Evolutionary conservation across 352 stramenopile species (phyloP).

Genomic region (Pythium guiyangense): DNA sequence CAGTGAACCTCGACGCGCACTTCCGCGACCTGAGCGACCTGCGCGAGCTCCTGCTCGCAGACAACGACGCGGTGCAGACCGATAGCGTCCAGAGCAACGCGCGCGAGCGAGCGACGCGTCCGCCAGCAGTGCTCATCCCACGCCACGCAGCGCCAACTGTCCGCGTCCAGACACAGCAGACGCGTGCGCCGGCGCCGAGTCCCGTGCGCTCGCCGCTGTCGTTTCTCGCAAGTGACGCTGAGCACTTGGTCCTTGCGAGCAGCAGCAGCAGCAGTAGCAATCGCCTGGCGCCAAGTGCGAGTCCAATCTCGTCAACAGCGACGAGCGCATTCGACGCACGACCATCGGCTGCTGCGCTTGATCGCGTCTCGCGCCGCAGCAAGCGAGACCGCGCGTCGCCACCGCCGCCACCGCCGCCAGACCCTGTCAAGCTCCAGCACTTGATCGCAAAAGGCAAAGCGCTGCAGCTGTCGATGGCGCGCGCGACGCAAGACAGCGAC

Average conservation of each 20-base stretch:
- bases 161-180: not conserved
- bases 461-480: conserved; percentile 42
- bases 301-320: too few species aligned
- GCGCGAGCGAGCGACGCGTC: not conserved
- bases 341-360: not conserved
- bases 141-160: conserved; percentile 1
- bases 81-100: not conserved
- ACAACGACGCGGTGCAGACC: not conserved
- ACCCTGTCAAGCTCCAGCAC: conserved; percentile 8
- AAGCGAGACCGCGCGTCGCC: not conserved
- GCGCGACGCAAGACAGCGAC: conserved; percentile 18
- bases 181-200: too few species aligned
- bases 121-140: conserved; percentile 3
- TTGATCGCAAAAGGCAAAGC: conserved; percentile 42
- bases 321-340: not conserved
- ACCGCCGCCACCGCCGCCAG: not conserved
- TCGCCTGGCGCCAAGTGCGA: too few species aligned
- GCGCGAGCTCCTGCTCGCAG: too few species aligned
- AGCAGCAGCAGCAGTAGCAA: too few species aligned
- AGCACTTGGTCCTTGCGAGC: too few species aligned
- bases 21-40: not conserved
- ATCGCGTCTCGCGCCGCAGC: not conserved
- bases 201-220: too few species aligned
- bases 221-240: too few species aligned
- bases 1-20: conserved; percentile 18